Evolutionary conservation across 352 stramenopile genomes (phyloP).

Genomic region (Phytophthora kernoviae): DNA sequence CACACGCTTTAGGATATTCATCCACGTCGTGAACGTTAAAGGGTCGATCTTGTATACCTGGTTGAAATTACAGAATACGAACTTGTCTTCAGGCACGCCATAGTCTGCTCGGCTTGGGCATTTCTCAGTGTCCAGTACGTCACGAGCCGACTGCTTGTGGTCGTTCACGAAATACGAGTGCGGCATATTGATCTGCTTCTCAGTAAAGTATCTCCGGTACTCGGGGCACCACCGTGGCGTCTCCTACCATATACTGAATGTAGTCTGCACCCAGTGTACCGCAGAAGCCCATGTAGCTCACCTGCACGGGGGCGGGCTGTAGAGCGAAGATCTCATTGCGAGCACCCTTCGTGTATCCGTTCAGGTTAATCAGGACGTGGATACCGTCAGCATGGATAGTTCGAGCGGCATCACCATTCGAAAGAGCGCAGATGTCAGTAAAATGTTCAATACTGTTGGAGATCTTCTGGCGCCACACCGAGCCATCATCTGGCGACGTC

Average conservation of each 20-base stretch:
- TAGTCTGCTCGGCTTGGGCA: slow-evolving; percentile 86
- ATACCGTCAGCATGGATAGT: slow-evolving; percentile 88
- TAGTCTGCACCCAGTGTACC: slow-evolving; percentile 92
- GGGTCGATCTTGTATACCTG: slow-evolving; percentile 96
- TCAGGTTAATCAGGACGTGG: slow-evolving; percentile 93
- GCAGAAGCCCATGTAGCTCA: slow-evolving; percentile 92
- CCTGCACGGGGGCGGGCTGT: slow-evolving; percentile 87
- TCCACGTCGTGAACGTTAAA: slow-evolving; percentile 90
- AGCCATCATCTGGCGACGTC: slow-evolving; percentile 78
- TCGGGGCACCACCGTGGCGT: slow-evolving; percentile 79
- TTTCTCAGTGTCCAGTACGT: slow-evolving; percentile 81
- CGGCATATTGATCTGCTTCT: slow-evolving; percentile 93
- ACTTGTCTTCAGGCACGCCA: slow-evolving; percentile 90
- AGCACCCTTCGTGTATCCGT: slow-evolving; percentile 93
- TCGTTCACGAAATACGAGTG: slow-evolving; percentile 95
- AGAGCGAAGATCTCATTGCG: slow-evolving; percentile 94
- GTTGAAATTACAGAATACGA: slow-evolving; percentile 97
- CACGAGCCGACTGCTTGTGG: slow-evolving; percentile 84
- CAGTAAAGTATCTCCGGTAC: slow-evolving; percentile 76
- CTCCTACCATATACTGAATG: slow-evolving; percentile 93
- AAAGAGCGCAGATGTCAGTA: slow-evolving; percentile 71
- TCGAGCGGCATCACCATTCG: slow-evolving; percentile 70
- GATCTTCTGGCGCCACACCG: slow-evolving; percentile 84
- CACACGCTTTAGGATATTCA: slow-evolving; percentile 93
- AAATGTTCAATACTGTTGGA: slow-evolving; percentile 90